Evolutionary conservation across 2,329 filamentous ascomycete species (phyloP).

Genomic region (Achaetomium macrosporum): DNA sequence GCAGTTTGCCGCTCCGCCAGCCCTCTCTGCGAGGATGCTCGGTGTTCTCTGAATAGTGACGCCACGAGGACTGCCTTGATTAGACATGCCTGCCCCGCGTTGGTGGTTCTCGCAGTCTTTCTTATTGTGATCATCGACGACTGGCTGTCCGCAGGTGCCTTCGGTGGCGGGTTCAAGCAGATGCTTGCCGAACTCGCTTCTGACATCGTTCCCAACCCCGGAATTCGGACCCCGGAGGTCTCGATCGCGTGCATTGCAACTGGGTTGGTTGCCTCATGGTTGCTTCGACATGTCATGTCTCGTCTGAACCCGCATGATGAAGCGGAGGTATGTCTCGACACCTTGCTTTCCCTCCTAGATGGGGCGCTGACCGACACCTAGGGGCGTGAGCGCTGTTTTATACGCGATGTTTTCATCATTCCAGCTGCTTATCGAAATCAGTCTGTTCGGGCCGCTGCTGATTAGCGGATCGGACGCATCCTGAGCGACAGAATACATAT

Average conservation of each 20-base stretch:
- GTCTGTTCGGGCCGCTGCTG: no score
- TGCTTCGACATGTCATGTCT: conserved; percentile 5
- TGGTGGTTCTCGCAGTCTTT: not conserved
- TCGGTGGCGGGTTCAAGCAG: not conserved
- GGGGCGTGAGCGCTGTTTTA: no score
- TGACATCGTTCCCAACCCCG: not conserved
- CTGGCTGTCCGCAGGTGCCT: not conserved
- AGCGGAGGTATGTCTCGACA: not conserved
- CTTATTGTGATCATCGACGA: not conserved
- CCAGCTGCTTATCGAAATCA: no score
- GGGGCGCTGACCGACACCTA: no score
- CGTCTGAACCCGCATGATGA: not conserved
- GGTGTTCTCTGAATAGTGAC: not conserved
- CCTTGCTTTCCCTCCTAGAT: no score
- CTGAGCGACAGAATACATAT: no score
- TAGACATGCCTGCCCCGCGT: not conserved
- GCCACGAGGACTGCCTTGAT: not conserved
- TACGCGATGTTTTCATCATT: no score
- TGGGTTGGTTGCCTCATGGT: conserved; percentile 12
- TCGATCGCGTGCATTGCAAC: conserved; percentile 6
- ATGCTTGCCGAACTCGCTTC: not conserved
- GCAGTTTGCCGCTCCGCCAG: not conserved
- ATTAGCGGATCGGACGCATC: no score
- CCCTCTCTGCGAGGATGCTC: not conserved
- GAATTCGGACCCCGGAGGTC: not conserved